phyloP scores from a whole-genome alignment of 768 basidiomycete genomes.

The Terana coerulea region DNA sequence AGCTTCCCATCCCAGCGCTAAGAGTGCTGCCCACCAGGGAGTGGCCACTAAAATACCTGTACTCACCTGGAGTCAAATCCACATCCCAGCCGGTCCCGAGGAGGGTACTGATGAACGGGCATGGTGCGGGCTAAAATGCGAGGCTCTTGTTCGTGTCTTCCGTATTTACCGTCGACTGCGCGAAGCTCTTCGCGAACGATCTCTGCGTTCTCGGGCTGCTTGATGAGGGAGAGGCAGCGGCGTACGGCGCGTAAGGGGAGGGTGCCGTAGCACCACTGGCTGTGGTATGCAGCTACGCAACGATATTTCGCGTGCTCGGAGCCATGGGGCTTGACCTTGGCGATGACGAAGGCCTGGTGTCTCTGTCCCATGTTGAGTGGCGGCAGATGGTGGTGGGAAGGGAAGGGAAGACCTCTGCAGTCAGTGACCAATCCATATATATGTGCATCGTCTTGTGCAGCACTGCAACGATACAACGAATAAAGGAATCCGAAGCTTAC shows the following conservation, averaged over 20 bases:
- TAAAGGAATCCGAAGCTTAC: no score
- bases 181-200: conserved; percentile 35
- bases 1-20: conserved; percentile 23
- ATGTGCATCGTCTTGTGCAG: no score
- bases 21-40: conserved; percentile 19
- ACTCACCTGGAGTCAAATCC: conserved; percentile 21
- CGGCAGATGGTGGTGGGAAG: background rate
- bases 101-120: conserved; percentile 31
- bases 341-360: conserved; percentile 39
- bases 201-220: conserved; percentile 33
- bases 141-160: conserved; percentile 13
- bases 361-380: conserved; percentile 33
- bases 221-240: conserved; percentile 33
- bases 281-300: conserved; percentile 37
- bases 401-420: no score
- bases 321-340: conserved; percentile 28
- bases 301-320: conserved; percentile 28
- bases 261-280: conserved; percentile 37
- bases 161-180: conserved; percentile 30
- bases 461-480: no score
- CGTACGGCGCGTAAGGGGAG: conserved; percentile 29
- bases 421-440: no score
- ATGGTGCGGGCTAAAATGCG: conserved; percentile 25
- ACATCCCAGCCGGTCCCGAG: conserved; percentile 28
- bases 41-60: conserved; percentile 15